phyloP scores from a whole-genome alignment of 2,329 filamentous ascomycete genomes.

The Phialophora verrucosa region DNA sequence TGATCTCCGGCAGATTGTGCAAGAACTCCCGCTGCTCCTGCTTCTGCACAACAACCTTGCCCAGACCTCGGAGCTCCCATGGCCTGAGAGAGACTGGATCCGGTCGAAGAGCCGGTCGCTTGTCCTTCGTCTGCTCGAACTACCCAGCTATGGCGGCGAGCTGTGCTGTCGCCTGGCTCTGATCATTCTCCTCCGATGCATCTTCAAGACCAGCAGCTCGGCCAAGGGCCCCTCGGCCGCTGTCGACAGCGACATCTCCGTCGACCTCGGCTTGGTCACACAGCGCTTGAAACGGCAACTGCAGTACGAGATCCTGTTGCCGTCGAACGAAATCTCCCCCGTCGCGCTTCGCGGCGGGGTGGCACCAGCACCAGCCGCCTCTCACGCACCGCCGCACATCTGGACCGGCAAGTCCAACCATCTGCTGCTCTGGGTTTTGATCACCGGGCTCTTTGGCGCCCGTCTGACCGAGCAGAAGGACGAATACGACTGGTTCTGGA shows the following conservation, averaged over 20 bases:
- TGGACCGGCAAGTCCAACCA: constrained; percentile 26
- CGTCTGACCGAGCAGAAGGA: neutral
- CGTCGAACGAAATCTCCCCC: constrained; percentile 16
- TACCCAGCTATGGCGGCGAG: constrained; percentile 27
- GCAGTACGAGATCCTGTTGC: constrained; percentile 27
- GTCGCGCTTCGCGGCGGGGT: neutral
- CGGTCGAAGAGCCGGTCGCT: constrained; percentile 17
- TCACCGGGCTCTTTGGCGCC: constrained; percentile 18
- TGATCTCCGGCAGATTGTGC: constrained; percentile 15
- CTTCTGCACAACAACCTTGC: neutral
- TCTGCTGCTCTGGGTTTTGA: constrained; percentile 26
- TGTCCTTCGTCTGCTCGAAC: constrained; percentile 14
- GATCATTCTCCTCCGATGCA: constrained; percentile 15
- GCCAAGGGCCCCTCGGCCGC: neutral
- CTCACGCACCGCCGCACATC: neutral
- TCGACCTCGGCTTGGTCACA: constrained; percentile 3
- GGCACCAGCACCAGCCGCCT: neutral
- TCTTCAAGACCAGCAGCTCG: constrained; percentile 6
- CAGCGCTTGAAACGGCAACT: constrained; percentile 22
- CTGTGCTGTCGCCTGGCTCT: constrained; percentile 24
- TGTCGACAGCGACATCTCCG: neutral
- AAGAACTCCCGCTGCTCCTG: constrained; percentile 11
- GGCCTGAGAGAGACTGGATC: constrained; percentile 10
- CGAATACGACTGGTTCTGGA: constrained; percentile 23
- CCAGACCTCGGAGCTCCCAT: neutral